A percentile compares a stretch with the other conserved stretches of the same genome.
phyloP scores from a whole-genome alignment of 1,284 basidiomycete species.

The Apiotrichum domesticum region DNA sequence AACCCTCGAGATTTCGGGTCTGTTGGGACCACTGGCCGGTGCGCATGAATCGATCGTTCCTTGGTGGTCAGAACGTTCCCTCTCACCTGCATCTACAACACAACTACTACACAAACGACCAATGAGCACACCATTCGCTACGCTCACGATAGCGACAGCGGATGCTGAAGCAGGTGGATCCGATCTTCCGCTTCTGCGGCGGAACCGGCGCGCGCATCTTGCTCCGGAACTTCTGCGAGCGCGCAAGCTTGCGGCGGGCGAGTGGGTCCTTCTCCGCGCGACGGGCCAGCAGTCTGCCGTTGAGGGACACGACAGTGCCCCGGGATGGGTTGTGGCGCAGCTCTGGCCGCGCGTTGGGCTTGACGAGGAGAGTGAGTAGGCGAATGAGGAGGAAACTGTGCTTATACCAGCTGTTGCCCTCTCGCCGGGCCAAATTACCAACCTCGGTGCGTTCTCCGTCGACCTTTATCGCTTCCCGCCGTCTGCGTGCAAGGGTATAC shows the following conservation, averaged over 20 bases:
- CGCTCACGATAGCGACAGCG: slow-evolving; percentile 8
- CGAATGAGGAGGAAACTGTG: neutral
- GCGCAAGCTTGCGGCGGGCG: slow-evolving; percentile 40
- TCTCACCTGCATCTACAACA: too few species aligned
- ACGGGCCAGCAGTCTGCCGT: neutral
- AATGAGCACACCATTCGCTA: slow-evolving; percentile 5
- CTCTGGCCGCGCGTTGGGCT: slow-evolving; percentile 35
- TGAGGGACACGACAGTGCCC: slow-evolving; percentile 1
- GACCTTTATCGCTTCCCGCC: slow-evolving; percentile 26
- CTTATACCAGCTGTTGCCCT: slow-evolving; percentile 17
- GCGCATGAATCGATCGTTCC: too few species aligned
- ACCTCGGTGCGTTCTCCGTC: slow-evolving; percentile 20
- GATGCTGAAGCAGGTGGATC: slow-evolving; percentile 12
- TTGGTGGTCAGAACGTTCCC: too few species aligned
- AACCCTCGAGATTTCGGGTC: too few species aligned
- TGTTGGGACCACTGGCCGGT: too few species aligned
- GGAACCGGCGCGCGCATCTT: slow-evolving; percentile 32
- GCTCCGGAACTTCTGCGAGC: slow-evolving; percentile 35
- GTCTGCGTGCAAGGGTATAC: slow-evolving; percentile 14
- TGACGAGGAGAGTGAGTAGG: slow-evolving; percentile 30
- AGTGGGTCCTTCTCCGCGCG: slow-evolving; percentile 29
- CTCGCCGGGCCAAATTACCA: slow-evolving; percentile 18
- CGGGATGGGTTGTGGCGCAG: slow-evolving; percentile 23
- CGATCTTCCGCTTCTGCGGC: slow-evolving; percentile 11
- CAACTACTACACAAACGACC: too few species aligned